A percentile compares a stretch with the other conserved stretches of the same genome.
Conservation (phyloP, 1,284 basidiomycete species). For the Omphalotus olearius region DNA sequence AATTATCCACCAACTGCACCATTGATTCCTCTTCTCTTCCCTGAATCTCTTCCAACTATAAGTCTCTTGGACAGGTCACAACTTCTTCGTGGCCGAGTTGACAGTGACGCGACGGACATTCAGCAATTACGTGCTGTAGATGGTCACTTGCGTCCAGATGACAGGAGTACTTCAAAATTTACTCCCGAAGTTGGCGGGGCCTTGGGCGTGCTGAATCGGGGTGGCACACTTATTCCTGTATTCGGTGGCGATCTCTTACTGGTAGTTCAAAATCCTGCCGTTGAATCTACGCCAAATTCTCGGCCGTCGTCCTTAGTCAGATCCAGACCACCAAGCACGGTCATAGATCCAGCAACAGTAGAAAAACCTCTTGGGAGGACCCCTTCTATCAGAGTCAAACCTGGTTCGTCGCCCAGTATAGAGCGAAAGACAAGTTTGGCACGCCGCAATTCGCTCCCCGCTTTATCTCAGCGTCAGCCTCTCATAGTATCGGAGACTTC, state of each 20-base stretch:
- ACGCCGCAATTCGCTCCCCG: slow-evolving; percentile 72
- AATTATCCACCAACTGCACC: slow-evolving; percentile 41
- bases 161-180: slow-evolving; percentile 25
- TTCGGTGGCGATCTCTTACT: slow-evolving; percentile 71
- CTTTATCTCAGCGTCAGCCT: slow-evolving; percentile 59
- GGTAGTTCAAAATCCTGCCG: slow-evolving; percentile 47
- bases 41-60: slow-evolving; percentile 64
- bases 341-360: slow-evolving; percentile 32
- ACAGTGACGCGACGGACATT: slow-evolving; percentile 57
- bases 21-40: slow-evolving; percentile 67
- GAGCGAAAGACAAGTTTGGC: slow-evolving; percentile 72
- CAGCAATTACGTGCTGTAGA: slow-evolving; percentile 47
- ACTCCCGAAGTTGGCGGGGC: slow-evolving; percentile 27
- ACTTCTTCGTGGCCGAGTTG: slow-evolving; percentile 59
- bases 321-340: slow-evolving; percentile 61
- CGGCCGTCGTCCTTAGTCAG: slow-evolving; percentile 53
- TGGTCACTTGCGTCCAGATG: slow-evolving; percentile 29
- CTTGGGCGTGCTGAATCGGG: slow-evolving; percentile 44
- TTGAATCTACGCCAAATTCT: slow-evolving; percentile 42
- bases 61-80: slow-evolving; percentile 63
- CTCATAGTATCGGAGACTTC: slow-evolving; percentile 55
- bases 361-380: slow-evolving; percentile 50
- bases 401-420: slow-evolving; percentile 56
- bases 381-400: slow-evolving; percentile 73
- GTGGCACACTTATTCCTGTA: slow-evolving; percentile 67